Conservation (phyloP, 2,329 filamentous ascomycete genomes). For the Cercospora beticola region DNA sequence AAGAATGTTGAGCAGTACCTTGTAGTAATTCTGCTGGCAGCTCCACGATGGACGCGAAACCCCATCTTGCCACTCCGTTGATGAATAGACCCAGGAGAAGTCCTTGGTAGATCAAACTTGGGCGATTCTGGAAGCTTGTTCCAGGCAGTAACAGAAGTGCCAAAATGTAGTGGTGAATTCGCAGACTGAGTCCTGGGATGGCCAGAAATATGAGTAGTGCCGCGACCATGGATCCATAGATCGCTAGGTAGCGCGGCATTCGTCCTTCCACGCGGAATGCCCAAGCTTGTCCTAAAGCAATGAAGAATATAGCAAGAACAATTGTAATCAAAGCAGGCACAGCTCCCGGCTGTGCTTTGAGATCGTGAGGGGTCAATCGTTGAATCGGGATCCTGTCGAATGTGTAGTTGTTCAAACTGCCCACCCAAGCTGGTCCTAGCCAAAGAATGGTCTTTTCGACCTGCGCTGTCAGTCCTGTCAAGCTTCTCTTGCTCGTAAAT, state of each 20-base stretch:
- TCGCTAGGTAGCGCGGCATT: conserved; percentile 70
- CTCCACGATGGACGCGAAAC: conserved; percentile 84
- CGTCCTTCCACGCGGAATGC: conserved; percentile 82
- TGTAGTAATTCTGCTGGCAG: conserved; percentile 70
- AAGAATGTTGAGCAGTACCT: conserved; percentile 54
- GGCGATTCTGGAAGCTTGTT: conserved; percentile 83
- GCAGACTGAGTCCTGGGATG: conserved; percentile 74
- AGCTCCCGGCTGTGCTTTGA: conserved; percentile 85
- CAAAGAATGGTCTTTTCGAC: conserved; percentile 87
- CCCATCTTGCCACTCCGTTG: conserved; percentile 92
- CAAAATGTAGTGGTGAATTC: conserved; percentile 94
- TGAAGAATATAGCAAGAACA: conserved; percentile 65
- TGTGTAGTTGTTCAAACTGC: conserved; percentile 90
- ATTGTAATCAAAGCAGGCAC: conserved; percentile 78
- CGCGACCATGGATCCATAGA: conserved; percentile 69
- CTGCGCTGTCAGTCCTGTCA: conserved; percentile 73
- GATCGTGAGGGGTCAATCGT: conserved; percentile 85
- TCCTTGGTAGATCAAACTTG: conserved; percentile 83
- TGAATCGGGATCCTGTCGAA: conserved; percentile 92
- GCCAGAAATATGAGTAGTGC: conserved; percentile 69
- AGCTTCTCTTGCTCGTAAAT: conserved; percentile 72
- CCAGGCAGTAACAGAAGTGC: conserved; percentile 83
- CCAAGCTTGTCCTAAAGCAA: conserved; percentile 76
- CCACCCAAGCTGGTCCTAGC: conserved; percentile 88
- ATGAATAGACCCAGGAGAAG: conserved; percentile 87